phyloP scores from a whole-genome alignment of 176 grass and related monocot species.

The Carex cristatella region DNA sequence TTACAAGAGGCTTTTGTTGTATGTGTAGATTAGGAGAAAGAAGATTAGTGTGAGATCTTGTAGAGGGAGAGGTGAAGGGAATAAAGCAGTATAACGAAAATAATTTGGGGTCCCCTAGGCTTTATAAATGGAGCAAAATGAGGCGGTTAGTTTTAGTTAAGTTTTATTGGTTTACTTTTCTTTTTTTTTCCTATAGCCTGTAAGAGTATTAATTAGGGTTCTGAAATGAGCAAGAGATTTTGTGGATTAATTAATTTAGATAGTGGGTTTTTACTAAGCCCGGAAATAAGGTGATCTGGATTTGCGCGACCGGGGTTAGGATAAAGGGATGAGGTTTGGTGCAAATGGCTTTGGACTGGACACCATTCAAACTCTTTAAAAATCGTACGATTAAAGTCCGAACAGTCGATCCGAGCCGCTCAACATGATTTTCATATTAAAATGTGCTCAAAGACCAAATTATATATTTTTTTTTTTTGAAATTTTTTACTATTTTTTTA shows the following conservation, averaged over 20 bases:
- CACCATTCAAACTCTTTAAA: too few species aligned
- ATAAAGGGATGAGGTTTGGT: neutral
- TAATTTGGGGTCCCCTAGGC: neutral
- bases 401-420: too few species aligned
- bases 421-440: too few species aligned
- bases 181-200: neutral
- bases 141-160: neutral
- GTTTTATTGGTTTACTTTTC: neutral
- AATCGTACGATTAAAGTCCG: too few species aligned
- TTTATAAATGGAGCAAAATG: slow-evolving; percentile 6
- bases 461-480: too few species aligned
- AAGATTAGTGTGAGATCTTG: neutral
- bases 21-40: neutral
- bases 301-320: neutral
- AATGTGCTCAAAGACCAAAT: too few species aligned
- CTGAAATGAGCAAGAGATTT: slow-evolving; percentile 12
- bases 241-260: neutral
- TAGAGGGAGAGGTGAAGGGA: slow-evolving; percentile 7
- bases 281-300: slow-evolving; percentile 10
- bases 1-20: slow-evolving; percentile 3
- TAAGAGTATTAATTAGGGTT: too few species aligned
- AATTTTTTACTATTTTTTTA: too few species aligned
- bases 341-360: too few species aligned
- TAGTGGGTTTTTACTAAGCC: slow-evolving; percentile 11
- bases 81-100: neutral